Percentiles rank a stretch among this genome's conserved stretches.
Evolutionary conservation across 352 stramenopile species (phyloP).

Genomic region (Globisporangium orthogonon): DNA sequence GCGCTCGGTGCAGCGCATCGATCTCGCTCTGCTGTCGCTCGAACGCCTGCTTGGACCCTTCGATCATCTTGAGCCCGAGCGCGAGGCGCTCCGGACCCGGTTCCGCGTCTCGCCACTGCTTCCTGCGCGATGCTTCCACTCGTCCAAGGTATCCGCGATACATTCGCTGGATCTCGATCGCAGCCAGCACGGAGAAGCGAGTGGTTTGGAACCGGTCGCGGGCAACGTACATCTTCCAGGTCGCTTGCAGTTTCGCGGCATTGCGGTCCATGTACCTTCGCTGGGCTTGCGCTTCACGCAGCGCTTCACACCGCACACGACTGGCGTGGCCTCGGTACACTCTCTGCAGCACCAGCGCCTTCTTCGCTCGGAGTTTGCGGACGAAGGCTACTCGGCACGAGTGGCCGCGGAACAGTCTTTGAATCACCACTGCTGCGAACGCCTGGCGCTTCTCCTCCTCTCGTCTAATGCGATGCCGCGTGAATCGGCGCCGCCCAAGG

Average conservation of each 20-base stretch:
- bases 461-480: slow-evolving; percentile 15
- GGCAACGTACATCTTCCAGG: slow-evolving; percentile 82
- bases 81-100: slow-evolving; percentile 87
- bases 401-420: slow-evolving; percentile 67
- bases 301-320: slow-evolving; percentile 23
- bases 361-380: slow-evolving; percentile 31
- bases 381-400: slow-evolving; percentile 42
- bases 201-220: slow-evolving; percentile 58
- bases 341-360: slow-evolving; percentile 50
- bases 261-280: slow-evolving; percentile 43
- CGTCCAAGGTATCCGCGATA: slow-evolving; percentile 85
- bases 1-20: slow-evolving; percentile 87
- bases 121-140: slow-evolving; percentile 48
- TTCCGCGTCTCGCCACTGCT: slow-evolving; percentile 83
- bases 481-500: slow-evolving; percentile 48
- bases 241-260: slow-evolving; percentile 81
- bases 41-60: slow-evolving; percentile 91
- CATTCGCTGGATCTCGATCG: slow-evolving; percentile 87
- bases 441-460: slow-evolving; percentile 16
- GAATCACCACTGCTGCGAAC: slow-evolving; percentile 37
- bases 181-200: slow-evolving; percentile 68
- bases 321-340: slow-evolving; percentile 68
- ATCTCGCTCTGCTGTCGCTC: slow-evolving; percentile 90
- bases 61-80: slow-evolving; percentile 88
- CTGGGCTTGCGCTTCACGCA: slow-evolving; percentile 34